Base-by-base conservation (phyloP, 257 asterid species). In the Solanum tarapatanum region DNA sequence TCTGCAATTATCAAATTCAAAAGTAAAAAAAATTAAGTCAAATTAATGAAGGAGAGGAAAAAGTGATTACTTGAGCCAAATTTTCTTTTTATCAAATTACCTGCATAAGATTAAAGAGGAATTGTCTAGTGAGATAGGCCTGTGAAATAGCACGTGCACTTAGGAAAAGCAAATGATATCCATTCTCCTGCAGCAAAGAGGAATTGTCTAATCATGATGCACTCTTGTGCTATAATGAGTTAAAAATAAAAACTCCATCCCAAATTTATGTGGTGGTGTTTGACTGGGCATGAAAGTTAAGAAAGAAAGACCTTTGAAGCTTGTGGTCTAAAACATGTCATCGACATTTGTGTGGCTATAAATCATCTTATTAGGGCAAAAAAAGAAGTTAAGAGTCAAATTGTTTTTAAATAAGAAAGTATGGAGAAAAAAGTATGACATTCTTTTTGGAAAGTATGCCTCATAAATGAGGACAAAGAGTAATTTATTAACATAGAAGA, bases 111-210 rank as follows among this genome's bases (percentile, higher is more conserved):
- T 94, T 95, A 76, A 91, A 89, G 51, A 97, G 92, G 91, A 97
- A 96, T 80, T 94, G 98, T 37, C 99, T 94, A 60, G 99, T 97
- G 84, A 82, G 91, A 89, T 92, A 96, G 86, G 99, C 93, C 92
- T 97, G 99, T 82, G 98, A 93, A 92, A 97, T 96, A 21, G 99
- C 90, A 66, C 99, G 99, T 84, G 99, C 99, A 85, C 99, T 97
- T 48, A 97, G 93, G 92, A 97, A 97, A 90, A 97, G 95, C 88
- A 97, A 88, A 87, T 97, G 97, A 91, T 96, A 97, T 87, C 99
- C 99, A 84, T 96, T 97, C 87, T 97, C 98, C 99, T 97, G 96
- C 92, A 92, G 51, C 91, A 92, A 36, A 55, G 87, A n/a, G 72
- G 88, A 60, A 84, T 28, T 64, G 41, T 48, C 11, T 82, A 82